Percentiles rank a stretch among this genome's conserved stretches.
These are phyloP conservation scores for Laguncularia racemosa DNA, from an alignment of 345 rosid species.

Conservation along the genomic window DNA sequence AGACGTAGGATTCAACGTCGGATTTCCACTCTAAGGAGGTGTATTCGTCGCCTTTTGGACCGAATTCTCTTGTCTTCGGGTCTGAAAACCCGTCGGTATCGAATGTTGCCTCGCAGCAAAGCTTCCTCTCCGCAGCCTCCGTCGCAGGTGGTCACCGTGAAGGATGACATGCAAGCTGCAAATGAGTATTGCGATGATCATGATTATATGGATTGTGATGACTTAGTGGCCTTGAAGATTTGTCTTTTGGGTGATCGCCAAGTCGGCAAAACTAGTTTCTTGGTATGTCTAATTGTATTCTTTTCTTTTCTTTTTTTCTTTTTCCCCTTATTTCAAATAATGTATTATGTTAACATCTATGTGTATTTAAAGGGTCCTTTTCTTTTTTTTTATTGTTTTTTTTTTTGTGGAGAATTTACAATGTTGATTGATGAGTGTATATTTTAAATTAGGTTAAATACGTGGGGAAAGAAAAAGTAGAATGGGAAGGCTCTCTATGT, in stretches of 20 bases:
- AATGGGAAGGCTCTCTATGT: slow-evolving; percentile 14
- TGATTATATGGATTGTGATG: slow-evolving; percentile 41
- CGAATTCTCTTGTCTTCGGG: slow-evolving; percentile 36
- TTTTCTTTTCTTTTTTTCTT: too few relatives aligned
- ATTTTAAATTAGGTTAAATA: slow-evolving; percentile 50
- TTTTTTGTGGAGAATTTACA: neutral
- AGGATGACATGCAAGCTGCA: neutral
- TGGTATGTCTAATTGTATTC: slow-evolving; percentile 26
- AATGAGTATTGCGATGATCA: too few relatives aligned
- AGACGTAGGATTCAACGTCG: slow-evolving; percentile 38
- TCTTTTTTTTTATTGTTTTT: too few relatives aligned
- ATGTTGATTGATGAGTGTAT: neutral
- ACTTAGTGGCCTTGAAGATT: slow-evolving; percentile 71
- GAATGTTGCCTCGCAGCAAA: slow-evolving; percentile 29
- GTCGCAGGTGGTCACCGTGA: slow-evolving; percentile 5
- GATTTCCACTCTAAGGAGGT: slow-evolving; percentile 40
- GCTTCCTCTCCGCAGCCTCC: slow-evolving; percentile 15
- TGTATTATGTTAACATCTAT: too few relatives aligned
- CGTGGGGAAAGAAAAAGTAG: slow-evolving; percentile 57
- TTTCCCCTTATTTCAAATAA: too few relatives aligned
- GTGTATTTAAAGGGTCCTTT: too few relatives aligned
- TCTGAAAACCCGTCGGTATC: slow-evolving; percentile 42
- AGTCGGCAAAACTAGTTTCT: slow-evolving; percentile 73
- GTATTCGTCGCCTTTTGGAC: slow-evolving; percentile 44
- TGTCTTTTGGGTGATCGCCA: slow-evolving; percentile 71